Percentiles rank a stretch among this genome's conserved stretches.
These are phyloP conservation scores for Claviceps citrina DNA, from an alignment of 2,329 filamentous ascomycete species.

Conservation along the genomic window DNA sequence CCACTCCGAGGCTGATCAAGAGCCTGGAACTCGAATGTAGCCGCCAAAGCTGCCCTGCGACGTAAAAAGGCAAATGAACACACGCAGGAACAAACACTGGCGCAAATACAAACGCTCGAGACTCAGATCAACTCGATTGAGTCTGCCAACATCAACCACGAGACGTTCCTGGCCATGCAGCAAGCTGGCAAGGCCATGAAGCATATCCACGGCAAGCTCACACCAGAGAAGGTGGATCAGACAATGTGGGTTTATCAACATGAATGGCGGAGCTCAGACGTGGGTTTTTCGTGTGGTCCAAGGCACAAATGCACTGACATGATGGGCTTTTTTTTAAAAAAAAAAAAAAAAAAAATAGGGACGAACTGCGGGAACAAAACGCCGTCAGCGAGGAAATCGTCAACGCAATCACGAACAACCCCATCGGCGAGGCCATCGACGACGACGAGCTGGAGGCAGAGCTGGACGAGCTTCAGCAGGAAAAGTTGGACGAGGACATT, in stretches of 20 bases:
- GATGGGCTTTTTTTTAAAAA: too few species aligned
- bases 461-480: slow-evolving; percentile 75
- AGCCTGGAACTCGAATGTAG: slow-evolving; percentile 28
- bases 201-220: slow-evolving; percentile 78
- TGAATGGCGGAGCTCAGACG: too few species aligned
- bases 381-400: slow-evolving; percentile 86
- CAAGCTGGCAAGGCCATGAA: slow-evolving; percentile 82
- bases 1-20: slow-evolving; percentile 10
- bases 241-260: slow-evolving; percentile 91
- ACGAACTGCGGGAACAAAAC: slow-evolving; percentile 81
- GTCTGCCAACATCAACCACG: slow-evolving; percentile 95
- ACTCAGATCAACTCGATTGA: slow-evolving; percentile 95
- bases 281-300: too few species aligned
- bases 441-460: slow-evolving; percentile 78
- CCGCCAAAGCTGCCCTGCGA: slow-evolving; percentile 75
- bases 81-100: slow-evolving; percentile 75
- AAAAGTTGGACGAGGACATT: slow-evolving; percentile 87
- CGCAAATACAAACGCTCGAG: slow-evolving; percentile 83
- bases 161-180: slow-evolving; percentile 90
- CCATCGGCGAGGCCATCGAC: slow-evolving; percentile 55
- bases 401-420: slow-evolving; percentile 62
- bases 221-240: slow-evolving; percentile 84
- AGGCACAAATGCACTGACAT: too few species aligned
- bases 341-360: too few species aligned
- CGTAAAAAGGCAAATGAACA: slow-evolving; percentile 92